Percentiles rank a stretch among this genome's conserved stretches.
These are phyloP conservation scores for Sporothrix phasma DNA, from an alignment of 2,329 filamentous ascomycete genomes.

Conservation along the genomic window DNA sequence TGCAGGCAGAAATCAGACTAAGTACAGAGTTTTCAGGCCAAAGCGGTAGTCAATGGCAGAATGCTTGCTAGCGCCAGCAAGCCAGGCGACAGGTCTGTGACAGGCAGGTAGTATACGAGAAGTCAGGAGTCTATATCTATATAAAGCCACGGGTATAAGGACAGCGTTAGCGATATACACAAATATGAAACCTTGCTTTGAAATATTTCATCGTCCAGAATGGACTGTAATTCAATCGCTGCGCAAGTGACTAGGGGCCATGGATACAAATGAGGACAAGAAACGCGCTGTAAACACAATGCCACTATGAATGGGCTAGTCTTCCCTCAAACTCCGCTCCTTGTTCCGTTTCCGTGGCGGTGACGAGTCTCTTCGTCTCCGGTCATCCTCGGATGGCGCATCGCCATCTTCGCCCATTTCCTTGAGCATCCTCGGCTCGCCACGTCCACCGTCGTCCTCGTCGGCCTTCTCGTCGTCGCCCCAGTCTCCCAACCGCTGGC, in stretches of 20 bases:
- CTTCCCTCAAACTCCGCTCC: not conserved
- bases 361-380: constrained; percentile 4
- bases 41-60: too few relatives aligned
- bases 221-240: not conserved
- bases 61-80: too few relatives aligned
- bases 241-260: not conserved
- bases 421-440: constrained; percentile 3
- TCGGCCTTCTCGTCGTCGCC: constrained; percentile 20
- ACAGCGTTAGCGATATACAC: not conserved
- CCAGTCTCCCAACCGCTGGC: constrained; percentile 40
- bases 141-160: too few relatives aligned
- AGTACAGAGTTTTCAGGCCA: too few relatives aligned
- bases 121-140: not conserved
- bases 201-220: not conserved
- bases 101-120: constrained; percentile 2
- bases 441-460: not conserved
- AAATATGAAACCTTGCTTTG: not conserved
- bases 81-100: too few relatives aligned
- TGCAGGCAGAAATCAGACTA: too few relatives aligned
- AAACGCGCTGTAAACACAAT: not conserved
- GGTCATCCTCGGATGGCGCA: not conserved
- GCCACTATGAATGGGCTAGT: not conserved
- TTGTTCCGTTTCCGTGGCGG: constrained; percentile 5
- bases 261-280: not conserved
- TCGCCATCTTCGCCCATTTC: constrained; percentile 3